A percentile compares a stretch with the other conserved stretches of the same genome.
Conservation (phyloP, 2,329 filamentous ascomycete genomes). For the Hypoxylon rubiginosum region DNA sequence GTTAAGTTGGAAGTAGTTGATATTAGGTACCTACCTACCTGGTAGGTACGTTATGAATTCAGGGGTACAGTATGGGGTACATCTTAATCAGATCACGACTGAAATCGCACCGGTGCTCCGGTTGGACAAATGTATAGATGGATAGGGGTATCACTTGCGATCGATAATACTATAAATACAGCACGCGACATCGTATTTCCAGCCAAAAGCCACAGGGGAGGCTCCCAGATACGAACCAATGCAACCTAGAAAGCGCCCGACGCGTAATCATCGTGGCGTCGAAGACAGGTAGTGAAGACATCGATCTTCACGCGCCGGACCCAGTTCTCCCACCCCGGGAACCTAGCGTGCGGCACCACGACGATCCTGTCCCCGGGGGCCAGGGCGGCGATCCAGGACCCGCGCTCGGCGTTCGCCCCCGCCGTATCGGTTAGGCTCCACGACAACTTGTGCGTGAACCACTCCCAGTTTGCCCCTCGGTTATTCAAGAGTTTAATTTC, state of each 20-base stretch:
- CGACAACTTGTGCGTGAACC: slow-evolving; percentile 27
- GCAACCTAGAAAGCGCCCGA: background rate
- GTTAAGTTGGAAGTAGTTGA: too few relatives aligned
- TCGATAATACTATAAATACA: too few relatives aligned
- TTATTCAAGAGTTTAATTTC: slow-evolving; percentile 33
- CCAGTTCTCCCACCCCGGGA: slow-evolving; percentile 35
- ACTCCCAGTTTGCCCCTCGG: slow-evolving; percentile 26
- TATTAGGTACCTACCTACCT: too few relatives aligned
- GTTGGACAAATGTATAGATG: too few relatives aligned
- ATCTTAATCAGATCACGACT: too few relatives aligned
- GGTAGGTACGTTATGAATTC: too few relatives aligned
- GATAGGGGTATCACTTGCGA: too few relatives aligned
- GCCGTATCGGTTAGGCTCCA: slow-evolving; percentile 25
- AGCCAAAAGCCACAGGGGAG: too few relatives aligned
- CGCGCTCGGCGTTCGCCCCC: slow-evolving; percentile 17
- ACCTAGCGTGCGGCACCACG: slow-evolving; percentile 30
- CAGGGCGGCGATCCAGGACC: slow-evolving; percentile 27
- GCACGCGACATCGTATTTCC: too few relatives aligned
- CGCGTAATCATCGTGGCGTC: slow-evolving; percentile 6
- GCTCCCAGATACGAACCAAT: background rate
- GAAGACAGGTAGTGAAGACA: slow-evolving; percentile 33
- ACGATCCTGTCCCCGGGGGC: slow-evolving; percentile 24
- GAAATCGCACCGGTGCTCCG: too few relatives aligned
- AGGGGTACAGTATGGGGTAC: too few relatives aligned
- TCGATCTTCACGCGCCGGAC: slow-evolving; percentile 28